phyloP scores from a whole-genome alignment of 2,329 filamentous ascomycete species.

The Sphaceloma murrayae region DNA sequence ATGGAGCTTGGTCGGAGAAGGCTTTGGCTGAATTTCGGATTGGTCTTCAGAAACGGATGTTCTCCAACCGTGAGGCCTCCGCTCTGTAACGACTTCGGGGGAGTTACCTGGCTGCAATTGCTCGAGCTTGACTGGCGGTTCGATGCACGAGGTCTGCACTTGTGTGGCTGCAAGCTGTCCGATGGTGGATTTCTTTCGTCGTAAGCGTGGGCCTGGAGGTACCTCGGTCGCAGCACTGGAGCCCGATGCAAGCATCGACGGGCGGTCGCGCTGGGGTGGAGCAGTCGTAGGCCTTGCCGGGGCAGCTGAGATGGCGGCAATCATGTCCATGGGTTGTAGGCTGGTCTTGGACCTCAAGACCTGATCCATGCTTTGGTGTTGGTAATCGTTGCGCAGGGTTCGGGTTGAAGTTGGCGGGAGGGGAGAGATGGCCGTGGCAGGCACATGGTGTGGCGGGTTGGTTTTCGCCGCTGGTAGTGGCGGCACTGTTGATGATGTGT shows the following conservation, averaged over 20 bases:
- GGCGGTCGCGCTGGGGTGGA: background rate
- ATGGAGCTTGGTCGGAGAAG: no score
- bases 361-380: constrained; percentile 9
- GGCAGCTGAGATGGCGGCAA: background rate
- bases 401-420: background rate
- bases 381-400: background rate
- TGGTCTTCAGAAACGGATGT: constrained; percentile 19
- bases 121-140: background rate
- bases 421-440: background rate
- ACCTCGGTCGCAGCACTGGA: background rate
- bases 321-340: background rate
- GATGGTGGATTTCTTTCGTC: constrained; percentile 10
- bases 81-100: background rate
- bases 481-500: background rate
- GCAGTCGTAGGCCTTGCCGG: constrained; percentile 2
- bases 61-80: background rate
- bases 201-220: background rate
- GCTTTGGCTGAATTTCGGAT: constrained; percentile 39
- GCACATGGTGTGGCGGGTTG: background rate
- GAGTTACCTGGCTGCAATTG: background rate
- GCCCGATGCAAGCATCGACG: background rate
- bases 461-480: constrained; percentile 4
- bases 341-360: background rate
- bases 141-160: background rate
- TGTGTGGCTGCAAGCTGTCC: background rate